Evolutionary conservation across 805 yeast species (phyloP), one percentile per base, ranked within the genome.

Genomic region (Yamadazyma laniorum): DNA sequence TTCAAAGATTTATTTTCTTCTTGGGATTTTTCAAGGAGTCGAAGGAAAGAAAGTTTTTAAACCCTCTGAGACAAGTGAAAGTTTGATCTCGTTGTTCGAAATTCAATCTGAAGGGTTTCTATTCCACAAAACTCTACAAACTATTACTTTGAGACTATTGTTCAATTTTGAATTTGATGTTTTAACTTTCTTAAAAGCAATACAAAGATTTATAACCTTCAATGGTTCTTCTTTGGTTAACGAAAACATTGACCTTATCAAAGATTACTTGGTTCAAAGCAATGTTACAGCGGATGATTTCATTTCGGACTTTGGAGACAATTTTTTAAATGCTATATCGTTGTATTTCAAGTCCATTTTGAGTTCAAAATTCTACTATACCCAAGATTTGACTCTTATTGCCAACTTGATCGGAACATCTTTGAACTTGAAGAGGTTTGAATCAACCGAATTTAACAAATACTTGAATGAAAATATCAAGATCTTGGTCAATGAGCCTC

Each of bases 21-120:
- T 65, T 19, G 95, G 93, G 4, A 45, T 86, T 9, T 50, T 74
- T 7, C 48, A 61, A n/a, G 89, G 85, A 1, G 58, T 83, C 17
- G 48, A 56, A 13, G 37, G 39, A 1, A 48, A 47, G 23, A 35
- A 43, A 18, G 59, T 61, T 1, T 50, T 67, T 22, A 25, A 44
- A 13, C 23, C 21, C 29, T 63, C 57, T 2, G 37, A 37, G 3
- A 64, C 61, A 39, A 65, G 56, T 21, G 25, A 27, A 5, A 40
- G 48, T 8, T 47, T 67, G 32, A 18, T 53, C 6, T 33, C 50
- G n/a, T 45, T 67, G 18, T 63, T 63, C 43, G 72, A 67, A 33
- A 49, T 50, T 14, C 48, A 48, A 13, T 52, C 69, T 5, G 84
- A 79, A 48, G 83, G 80, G 11, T 74, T 66, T 3, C 57, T 88